Percentiles rank a stretch among this genome's conserved stretches.
Conservation (phyloP, 495 filamentous ascomycete genomes). For the Xylaria bambusicola region DNA sequence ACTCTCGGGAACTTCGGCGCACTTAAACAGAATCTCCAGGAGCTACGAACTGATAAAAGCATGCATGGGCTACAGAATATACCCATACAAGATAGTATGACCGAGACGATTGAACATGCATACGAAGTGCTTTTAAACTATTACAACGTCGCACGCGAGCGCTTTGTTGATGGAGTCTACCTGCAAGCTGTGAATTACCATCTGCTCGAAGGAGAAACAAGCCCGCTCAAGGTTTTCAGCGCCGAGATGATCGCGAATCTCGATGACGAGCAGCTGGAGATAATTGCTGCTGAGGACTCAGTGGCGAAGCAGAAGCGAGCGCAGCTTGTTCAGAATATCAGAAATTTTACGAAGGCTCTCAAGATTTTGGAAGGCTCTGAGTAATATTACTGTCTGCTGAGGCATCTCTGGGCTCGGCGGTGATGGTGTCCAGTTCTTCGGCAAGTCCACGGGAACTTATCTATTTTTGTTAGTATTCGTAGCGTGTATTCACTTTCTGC, state of each 20-base stretch:
- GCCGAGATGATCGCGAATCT: constrained; percentile 33
- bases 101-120: constrained; percentile 43
- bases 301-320: constrained; percentile 25
- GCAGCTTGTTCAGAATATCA: constrained; percentile 28
- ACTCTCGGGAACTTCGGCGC: constrained; percentile 60
- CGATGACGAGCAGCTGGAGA: constrained; percentile 34
- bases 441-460: neutral
- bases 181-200: constrained; percentile 36
- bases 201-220: constrained; percentile 31
- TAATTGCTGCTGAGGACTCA: constrained; percentile 39
- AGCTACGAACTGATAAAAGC: constrained; percentile 33
- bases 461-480: neutral
- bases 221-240: constrained; percentile 35
- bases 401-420: neutral
- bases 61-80: too few relatives aligned
- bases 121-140: constrained; percentile 60
- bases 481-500: too few relatives aligned
- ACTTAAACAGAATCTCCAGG: constrained; percentile 53
- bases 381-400: neutral
- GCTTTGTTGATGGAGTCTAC: constrained; percentile 59
- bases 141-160: constrained; percentile 56
- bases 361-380: constrained; percentile 23
- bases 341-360: constrained; percentile 25
- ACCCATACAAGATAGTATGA: too few relatives aligned
- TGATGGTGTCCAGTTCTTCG: neutral